phyloP scores from a whole-genome alignment of 345 rosid species.

The Moringa oleifera region DNA sequence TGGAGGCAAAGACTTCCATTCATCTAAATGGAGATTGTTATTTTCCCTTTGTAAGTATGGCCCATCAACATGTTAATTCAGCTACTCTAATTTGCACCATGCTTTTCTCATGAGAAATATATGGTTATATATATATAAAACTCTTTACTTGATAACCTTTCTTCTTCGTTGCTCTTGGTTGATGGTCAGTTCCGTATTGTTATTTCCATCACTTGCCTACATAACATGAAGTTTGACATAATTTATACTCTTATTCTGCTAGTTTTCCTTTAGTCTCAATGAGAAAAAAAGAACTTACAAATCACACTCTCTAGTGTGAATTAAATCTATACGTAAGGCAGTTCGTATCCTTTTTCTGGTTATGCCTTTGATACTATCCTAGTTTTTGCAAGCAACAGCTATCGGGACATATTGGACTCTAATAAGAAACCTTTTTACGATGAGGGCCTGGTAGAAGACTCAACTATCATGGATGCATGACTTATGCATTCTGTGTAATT shows the following conservation, averaged over 20 bases:
- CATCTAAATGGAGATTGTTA: conserved; percentile 59
- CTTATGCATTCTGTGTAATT: conserved; percentile 74
- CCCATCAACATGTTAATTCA: not conserved
- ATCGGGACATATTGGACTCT: conserved; percentile 72
- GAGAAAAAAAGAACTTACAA: not conserved
- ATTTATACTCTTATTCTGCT: not conserved
- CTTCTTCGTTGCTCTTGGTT: too few relatives aligned
- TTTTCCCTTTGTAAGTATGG: conserved; percentile 73
- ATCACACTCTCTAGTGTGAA: not conserved
- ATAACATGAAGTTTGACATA: not conserved
- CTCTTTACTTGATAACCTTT: too few relatives aligned
- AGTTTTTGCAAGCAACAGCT: conserved; percentile 54
- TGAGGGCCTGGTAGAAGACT: conserved; percentile 75
- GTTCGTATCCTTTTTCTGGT: conserved; percentile 12
- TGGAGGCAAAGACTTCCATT: conserved; percentile 62
- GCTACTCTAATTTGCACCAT: too few relatives aligned
- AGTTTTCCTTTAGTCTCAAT: not conserved
- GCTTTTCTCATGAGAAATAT: too few relatives aligned
- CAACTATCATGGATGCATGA: conserved; percentile 66
- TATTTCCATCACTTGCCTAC: not conserved
- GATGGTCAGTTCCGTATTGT: too few relatives aligned
- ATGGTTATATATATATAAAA: too few relatives aligned
- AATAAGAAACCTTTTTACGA: conserved; percentile 85
- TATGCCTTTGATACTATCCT: conserved; percentile 15
- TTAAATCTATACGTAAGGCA: too few relatives aligned